Evolutionary conservation across 2,329 filamentous ascomycete species (phyloP).

Genomic region (Madurella fahalii): DNA sequence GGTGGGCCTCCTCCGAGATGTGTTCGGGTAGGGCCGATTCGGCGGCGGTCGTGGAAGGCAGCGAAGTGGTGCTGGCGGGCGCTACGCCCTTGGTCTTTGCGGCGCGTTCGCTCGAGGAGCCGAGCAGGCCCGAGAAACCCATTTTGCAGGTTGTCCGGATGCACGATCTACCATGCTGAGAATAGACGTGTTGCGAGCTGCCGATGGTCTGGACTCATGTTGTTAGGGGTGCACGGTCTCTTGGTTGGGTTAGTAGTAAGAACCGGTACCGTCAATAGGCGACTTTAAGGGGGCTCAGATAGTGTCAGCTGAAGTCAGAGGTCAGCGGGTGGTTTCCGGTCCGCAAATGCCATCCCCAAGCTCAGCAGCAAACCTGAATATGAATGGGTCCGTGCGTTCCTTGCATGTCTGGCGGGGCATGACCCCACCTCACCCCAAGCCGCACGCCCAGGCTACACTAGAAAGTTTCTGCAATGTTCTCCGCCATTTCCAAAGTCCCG

Average conservation of each 20-base stretch:
- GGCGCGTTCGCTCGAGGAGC: constrained; percentile 36
- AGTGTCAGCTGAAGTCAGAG: too few species aligned
- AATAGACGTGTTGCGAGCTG: neutral
- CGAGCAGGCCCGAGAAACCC: constrained; percentile 48
- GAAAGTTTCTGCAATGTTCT: neutral
- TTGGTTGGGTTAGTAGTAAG: too few species aligned
- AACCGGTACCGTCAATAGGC: too few species aligned
- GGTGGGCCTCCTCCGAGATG: constrained; percentile 54
- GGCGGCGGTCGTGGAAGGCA: constrained; percentile 28
- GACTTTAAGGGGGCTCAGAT: too few species aligned
- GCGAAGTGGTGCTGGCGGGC: constrained; percentile 25
- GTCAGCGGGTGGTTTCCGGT: too few species aligned
- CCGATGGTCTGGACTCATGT: neutral
- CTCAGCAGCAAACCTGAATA: too few species aligned
- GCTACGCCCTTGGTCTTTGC: constrained; percentile 25
- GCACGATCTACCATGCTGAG: constrained; percentile 6
- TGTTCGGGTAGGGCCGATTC: constrained; percentile 32
- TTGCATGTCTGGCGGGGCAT: neutral
- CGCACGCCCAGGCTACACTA: too few species aligned
- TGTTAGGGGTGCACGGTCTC: neutral
- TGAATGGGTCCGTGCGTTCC: too few species aligned
- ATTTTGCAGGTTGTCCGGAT: constrained; percentile 34
- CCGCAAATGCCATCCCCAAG: too few species aligned
- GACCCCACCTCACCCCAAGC: too few species aligned
- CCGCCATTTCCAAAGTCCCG: neutral